phyloP scores from a whole-genome alignment of 106 monocot species.

The Dioscorea dumetorum region DNA sequence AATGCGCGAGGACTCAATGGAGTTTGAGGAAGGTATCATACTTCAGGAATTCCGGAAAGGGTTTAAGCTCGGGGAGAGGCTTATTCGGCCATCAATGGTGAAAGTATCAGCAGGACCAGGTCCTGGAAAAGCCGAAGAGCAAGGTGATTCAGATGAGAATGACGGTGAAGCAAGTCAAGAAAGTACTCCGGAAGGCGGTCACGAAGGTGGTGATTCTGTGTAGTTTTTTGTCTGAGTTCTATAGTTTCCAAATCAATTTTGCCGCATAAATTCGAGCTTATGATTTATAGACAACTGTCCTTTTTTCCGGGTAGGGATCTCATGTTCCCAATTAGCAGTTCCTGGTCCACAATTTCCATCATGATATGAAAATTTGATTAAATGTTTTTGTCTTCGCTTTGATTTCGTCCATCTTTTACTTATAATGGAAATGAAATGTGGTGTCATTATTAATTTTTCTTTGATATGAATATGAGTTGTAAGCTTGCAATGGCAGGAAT shows the following conservation, averaged over 20 bases:
- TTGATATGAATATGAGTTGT: too few species aligned
- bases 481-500: too few species aligned
- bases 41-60: constrained; percentile 83
- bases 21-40: constrained; percentile 75
- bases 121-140: constrained; percentile 44
- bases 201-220: constrained; percentile 15
- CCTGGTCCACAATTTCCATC: too few species aligned
- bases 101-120: constrained; percentile 94
- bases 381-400: too few species aligned
- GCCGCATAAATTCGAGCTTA: too few species aligned
- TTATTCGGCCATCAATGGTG: constrained; percentile 81
- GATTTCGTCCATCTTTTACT: too few species aligned
- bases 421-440: too few species aligned
- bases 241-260: constrained; percentile 14
- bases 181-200: constrained; percentile 13
- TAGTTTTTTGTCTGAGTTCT: background rate
- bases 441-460: too few species aligned
- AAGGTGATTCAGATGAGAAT: constrained; percentile 12
- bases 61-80: constrained; percentile 80
- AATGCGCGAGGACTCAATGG: constrained; percentile 71
- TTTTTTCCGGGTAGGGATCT: too few species aligned
- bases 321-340: too few species aligned
- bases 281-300: too few species aligned
- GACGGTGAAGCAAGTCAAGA: constrained; percentile 16
- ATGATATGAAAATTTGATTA: too few species aligned